Conservation (phyloP, 73 alveolate genomes). For the Paramecium primaurelia region DNA sequence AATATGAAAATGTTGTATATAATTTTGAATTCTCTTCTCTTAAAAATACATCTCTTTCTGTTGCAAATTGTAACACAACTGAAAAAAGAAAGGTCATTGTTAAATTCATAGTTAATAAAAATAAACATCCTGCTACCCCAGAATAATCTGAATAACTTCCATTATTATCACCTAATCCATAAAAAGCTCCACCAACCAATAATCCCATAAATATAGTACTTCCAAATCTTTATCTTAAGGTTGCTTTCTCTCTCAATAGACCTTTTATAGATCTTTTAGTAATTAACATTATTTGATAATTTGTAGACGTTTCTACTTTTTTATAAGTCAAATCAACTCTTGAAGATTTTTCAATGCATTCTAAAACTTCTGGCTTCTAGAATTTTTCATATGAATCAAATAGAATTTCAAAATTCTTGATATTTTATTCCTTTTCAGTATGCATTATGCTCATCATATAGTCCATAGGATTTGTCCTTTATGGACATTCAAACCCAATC, state of each 20-base stretch:
- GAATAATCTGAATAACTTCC: neutral
- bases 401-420: neutral
- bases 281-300: neutral
- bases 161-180: neutral
- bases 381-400: neutral
- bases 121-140: conserved; percentile 23
- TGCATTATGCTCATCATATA: neutral
- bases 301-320: neutral
- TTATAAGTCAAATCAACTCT: neutral
- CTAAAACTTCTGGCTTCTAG: neutral
- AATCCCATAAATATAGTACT: neutral
- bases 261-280: neutral
- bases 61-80: conserved; percentile 39
- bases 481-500: conserved; percentile 45
- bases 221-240: neutral
- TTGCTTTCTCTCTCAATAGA: neutral
- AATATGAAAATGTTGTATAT: conserved; percentile 48
- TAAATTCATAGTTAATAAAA: neutral
- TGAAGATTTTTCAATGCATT: neutral
- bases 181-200: neutral
- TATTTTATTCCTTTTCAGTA: neutral
- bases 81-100: conserved; percentile 11
- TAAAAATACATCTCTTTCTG: conserved; percentile 53
- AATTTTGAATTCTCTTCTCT: conserved; percentile 56
- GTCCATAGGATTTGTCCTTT: conserved; percentile 22